A percentile compares a stretch with the other conserved stretches of the same genome.
phyloP scores from a whole-genome alignment of 139 green algal genomes.

The Chlamydomonas asymmetrica region DNA sequence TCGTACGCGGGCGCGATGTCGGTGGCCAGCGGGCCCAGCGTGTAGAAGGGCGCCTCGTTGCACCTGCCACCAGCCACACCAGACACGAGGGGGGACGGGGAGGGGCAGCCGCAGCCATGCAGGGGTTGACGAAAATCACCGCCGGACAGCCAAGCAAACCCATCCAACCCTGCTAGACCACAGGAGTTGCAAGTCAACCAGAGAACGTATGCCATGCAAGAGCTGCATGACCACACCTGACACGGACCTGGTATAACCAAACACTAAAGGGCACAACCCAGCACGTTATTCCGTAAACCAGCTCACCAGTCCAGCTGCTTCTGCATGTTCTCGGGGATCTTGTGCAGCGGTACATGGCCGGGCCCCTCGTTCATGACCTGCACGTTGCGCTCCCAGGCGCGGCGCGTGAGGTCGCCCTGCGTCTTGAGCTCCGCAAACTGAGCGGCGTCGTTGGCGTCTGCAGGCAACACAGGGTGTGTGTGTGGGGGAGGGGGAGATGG shows the following conservation, averaged over 20 bases:
- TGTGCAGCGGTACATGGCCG: conserved; percentile 94
- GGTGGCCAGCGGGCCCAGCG: conserved; percentile 92
- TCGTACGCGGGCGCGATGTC: conserved; percentile 97
- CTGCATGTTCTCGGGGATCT: conserved; percentile 95
- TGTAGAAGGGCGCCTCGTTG: conserved; percentile 97
- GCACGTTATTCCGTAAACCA: neutral
- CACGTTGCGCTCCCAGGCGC: conserved; percentile 93
- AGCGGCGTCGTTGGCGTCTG: conserved; percentile 93
- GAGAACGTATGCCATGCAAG: too few species aligned
- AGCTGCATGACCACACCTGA: too few species aligned
- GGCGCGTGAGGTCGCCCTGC: conserved; percentile 91
- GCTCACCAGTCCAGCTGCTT: conserved; percentile 81
- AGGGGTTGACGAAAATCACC: too few species aligned
- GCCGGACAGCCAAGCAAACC: too few species aligned
- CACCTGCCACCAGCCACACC: conserved; percentile 87
- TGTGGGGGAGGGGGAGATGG: too few species aligned
- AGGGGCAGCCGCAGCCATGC: too few species aligned
- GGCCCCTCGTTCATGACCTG: conserved; percentile 98
- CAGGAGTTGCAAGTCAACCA: too few species aligned
- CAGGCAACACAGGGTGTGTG: too few species aligned
- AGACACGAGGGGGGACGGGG: too few species aligned
- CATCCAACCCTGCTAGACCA: too few species aligned
- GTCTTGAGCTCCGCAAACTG: conserved; percentile 96
- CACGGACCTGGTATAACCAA: conserved; percentile 70
- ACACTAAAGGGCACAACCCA: neutral